Base-by-base conservation (phyloP, 106 monocot species). In the Allium cepa region DNA sequence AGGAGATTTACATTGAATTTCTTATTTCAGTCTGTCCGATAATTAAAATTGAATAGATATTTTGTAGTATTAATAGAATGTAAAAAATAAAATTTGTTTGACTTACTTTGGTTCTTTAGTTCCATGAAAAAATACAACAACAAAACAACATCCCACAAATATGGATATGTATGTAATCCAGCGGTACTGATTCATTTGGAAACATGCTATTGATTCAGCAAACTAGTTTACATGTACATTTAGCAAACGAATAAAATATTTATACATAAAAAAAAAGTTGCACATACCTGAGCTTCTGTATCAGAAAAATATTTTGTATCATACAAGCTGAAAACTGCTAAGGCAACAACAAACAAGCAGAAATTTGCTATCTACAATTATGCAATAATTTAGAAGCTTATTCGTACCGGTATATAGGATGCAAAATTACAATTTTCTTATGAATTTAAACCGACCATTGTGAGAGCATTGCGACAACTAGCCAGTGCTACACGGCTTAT, bases 381-480 rank as follows among this genome's bases (percentile, higher is more conserved):
- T 15, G 22, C 76, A 63, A 45, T 36, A 36, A 36, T 36, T 36
- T 1, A 46, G 46, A 63, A 45, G 15, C 14, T 18, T n/a, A 36
- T 36, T 36, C 36, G 4, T 36, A 36, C 36, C 1, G 36, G 4
- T 36, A 2, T 2, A 36, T 36, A 36, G n/a, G n/a, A 36, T 36
- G 36, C 36, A 36, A 36, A 36, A 36, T 36, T 36, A 4, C 36
- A 36, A 2, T 36, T 4, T 36, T 36, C 4, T 36, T 2, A 36
- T 36, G 36, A 36, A 36, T 36, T 36, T 36, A 36, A 36, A 36
- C 36, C 2, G 5, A 90, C 90, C 90, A 90, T 90, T 14, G 90
- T 90, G 76, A 90, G 86, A 48, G 90, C 87, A 81, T 90, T 90
- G 12, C 90, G 86, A 56, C 90, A 90, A 55, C 90, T 90, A 63